Base-by-base conservation (phyloP, 352 stramenopile genomes). In the Phytophthora pini region DNA sequence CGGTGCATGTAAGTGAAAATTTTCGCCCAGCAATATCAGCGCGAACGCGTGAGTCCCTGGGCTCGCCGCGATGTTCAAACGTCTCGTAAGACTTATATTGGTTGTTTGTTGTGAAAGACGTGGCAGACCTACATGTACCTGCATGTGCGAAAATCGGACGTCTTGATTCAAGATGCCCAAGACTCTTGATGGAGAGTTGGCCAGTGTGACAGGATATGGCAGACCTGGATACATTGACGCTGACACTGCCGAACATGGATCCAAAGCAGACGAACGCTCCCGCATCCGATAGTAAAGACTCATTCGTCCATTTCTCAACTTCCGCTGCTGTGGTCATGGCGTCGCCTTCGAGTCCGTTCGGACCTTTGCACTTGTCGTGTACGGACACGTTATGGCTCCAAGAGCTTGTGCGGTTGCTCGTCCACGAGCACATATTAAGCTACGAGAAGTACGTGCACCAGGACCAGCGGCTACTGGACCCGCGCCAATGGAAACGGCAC, bases 391-490 rank as follows among this genome's bases (percentile, higher is more conserved):
- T 45, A 46, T 67, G 59, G 44, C 58, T 74, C 29, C 53, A 63
- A 17, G 59, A 71, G 27, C 53, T 73, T 26, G 69, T 72, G 39
- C 45, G 40, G 6, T 17, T 71, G 17, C 60, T 77, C 13, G 55
- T 71, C 20, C 27, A 49, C 10, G 68, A 76, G 6, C 52, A 70
- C 46, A 20, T 39, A 5, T 20, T 52, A 24, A 40, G 46, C n/a
- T 76, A 72, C 27, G 64, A 74, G 32, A 58, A 49, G 32, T 61
- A 65, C 29, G 51, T 68, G 20, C 54, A 61, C 11, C 32, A 70
- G n/a, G 49, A 76, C 44, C 51, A 62, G 34, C 56, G 62, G 5
- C 52, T 38, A n/a, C 29, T 72, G 10, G 39, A 72, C 49, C 27
- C 48, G 32, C 39, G n/a, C 3, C 56, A 51, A 17, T 76, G 68